A percentile compares a stretch with the other conserved stretches of the same genome.
phyloP scores from a whole-genome alignment of 1,284 basidiomycete species.

The Naganishia sp. region DNA sequence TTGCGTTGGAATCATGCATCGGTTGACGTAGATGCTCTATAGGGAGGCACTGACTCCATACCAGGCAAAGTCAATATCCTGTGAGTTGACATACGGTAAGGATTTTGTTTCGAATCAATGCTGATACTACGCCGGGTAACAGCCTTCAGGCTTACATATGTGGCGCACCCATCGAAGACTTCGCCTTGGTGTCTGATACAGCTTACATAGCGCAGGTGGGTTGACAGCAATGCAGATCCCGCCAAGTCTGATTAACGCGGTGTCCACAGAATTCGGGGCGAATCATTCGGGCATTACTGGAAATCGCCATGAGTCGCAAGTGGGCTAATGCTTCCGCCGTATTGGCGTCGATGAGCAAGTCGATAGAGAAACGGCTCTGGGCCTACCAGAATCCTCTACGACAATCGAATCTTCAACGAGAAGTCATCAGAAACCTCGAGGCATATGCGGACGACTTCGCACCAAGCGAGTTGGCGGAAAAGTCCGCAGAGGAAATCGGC shows the following conservation, averaged over 20 bases:
- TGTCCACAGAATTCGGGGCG: conserved; percentile 76
- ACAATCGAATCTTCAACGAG: conserved; percentile 75
- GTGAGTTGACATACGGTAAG: conserved; percentile 30
- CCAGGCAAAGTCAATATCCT: conserved; percentile 95
- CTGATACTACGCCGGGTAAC: not conserved
- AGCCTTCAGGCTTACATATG: conserved; percentile 86
- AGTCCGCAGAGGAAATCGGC: conserved; percentile 75
- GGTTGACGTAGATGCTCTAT: conserved; percentile 15
- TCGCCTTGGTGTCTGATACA: conserved; percentile 93
- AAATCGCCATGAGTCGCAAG: conserved; percentile 88
- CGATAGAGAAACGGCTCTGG: conserved; percentile 90
- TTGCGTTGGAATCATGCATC: not conserved
- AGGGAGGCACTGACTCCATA: conserved; percentile 75
- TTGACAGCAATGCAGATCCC: not conserved
- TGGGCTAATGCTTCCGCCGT: conserved; percentile 82
- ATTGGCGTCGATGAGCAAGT: conserved; percentile 90
- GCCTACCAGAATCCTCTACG: conserved; percentile 90
- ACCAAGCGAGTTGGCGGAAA: conserved; percentile 72
- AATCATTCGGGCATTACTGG: conserved; percentile 88
- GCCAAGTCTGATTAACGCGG: conserved; percentile 24
- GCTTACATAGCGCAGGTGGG: conserved; percentile 79
- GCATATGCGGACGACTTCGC: conserved; percentile 82
- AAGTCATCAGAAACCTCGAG: conserved; percentile 77
- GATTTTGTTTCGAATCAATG: not conserved
- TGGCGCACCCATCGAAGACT: conserved; percentile 78